Evolutionary conservation across 257 asterid genomes (phyloP).

Genomic region (Nicotiana tomentosiformis): DNA sequence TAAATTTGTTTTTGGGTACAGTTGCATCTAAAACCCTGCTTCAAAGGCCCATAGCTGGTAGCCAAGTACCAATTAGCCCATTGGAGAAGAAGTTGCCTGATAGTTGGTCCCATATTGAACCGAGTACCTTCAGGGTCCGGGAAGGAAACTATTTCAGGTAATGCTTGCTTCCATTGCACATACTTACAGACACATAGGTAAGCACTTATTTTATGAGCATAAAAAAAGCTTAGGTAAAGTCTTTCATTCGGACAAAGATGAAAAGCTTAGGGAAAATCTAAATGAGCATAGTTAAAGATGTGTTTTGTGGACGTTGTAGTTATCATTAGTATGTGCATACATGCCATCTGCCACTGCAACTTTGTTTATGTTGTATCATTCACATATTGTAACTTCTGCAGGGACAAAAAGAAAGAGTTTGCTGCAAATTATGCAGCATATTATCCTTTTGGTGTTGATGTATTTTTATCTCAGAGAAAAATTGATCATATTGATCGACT

Average conservation of each 20-base stretch:
- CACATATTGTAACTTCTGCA: slow-evolving; percentile 20
- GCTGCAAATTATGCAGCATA: slow-evolving; percentile 79
- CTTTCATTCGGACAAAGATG: neutral
- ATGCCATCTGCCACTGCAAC: neutral
- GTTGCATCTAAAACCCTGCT: slow-evolving; percentile 71
- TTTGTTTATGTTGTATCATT: neutral
- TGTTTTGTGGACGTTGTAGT: neutral
- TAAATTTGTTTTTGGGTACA: slow-evolving; percentile 20
- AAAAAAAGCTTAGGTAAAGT: neutral
- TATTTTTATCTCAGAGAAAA: slow-evolving; percentile 72
- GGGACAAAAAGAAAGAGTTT: slow-evolving; percentile 85
- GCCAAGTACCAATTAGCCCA: slow-evolving; percentile 82
- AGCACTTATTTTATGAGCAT: neutral
- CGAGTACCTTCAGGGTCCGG: slow-evolving; percentile 72
- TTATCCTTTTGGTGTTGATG: slow-evolving; percentile 90
- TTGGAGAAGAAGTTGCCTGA: slow-evolving; percentile 69
- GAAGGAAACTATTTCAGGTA: slow-evolving; percentile 78
- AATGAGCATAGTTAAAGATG: neutral
- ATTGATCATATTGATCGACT: slow-evolving; percentile 77
- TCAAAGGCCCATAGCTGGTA: slow-evolving; percentile 79
- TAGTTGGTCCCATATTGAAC: slow-evolving; percentile 81
- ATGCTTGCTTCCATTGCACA: neutral
- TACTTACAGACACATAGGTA: neutral
- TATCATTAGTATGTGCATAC: neutral
- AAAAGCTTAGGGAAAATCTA: neutral